phyloP scores from a whole-genome alignment of 208 protist genomes.

The Phytomonas sp. region DNA sequence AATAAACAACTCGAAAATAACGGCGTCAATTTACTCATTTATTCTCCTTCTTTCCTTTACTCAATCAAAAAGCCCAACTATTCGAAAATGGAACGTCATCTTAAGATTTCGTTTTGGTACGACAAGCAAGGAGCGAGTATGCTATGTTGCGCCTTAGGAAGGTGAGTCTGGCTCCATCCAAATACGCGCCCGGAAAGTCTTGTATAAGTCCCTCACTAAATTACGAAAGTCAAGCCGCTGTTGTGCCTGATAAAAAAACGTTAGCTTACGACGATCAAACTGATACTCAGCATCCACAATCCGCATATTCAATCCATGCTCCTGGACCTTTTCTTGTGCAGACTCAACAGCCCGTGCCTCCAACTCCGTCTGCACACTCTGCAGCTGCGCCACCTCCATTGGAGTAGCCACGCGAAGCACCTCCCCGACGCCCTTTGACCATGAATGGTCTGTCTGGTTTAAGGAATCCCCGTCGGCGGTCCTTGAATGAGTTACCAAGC shows the following conservation, averaged over 20 bases:
- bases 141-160: background rate
- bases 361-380: constrained; percentile 82
- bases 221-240: constrained; percentile 85
- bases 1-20: background rate
- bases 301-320: constrained; percentile 77
- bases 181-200: constrained; percentile 86
- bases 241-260: constrained; percentile 87
- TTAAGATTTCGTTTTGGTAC: background rate
- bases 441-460: constrained; percentile 16
- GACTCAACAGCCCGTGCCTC: constrained; percentile 79
- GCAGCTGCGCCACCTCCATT: constrained; percentile 79
- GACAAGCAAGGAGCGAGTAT: background rate
- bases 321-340: constrained; percentile 77
- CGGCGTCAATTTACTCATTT: background rate
- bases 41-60: background rate
- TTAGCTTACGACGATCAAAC: constrained; percentile 89
- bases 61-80: background rate
- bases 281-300: constrained; percentile 92
- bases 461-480: background rate
- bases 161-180: constrained; percentile 74
- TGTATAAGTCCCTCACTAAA: constrained; percentile 85
- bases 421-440: constrained; percentile 57
- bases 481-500: constrained; percentile 78
- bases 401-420: constrained; percentile 72
- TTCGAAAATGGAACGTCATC: background rate